Evolutionary conservation across 2,329 filamentous ascomycete species (phyloP).

Genomic region (Fusarium vanettenii): DNA sequence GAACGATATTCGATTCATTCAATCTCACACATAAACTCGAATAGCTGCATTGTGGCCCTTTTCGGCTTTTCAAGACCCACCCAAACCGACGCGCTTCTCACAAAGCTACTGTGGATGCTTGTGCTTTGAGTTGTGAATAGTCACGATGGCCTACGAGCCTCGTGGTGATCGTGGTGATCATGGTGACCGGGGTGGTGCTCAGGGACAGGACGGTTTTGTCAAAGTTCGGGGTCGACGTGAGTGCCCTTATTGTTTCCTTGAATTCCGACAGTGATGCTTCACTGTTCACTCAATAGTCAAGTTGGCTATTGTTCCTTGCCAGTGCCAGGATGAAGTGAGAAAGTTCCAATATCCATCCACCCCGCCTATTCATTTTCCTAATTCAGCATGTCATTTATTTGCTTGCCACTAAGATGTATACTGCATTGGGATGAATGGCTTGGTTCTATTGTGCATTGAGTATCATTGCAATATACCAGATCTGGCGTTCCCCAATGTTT

Average conservation of each 20-base stretch:
- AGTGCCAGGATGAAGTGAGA: slow-evolving; percentile 24
- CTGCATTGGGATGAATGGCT: background rate
- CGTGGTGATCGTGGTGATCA: slow-evolving; percentile 63
- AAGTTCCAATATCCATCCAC: background rate
- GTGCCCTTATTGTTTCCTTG: slow-evolving; percentile 43
- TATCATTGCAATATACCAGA: background rate
- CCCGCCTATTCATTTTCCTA: background rate
- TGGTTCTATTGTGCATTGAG: background rate
- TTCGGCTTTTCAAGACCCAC: slow-evolving; percentile 21
- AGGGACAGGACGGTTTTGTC: slow-evolving; percentile 57
- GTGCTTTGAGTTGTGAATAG: slow-evolving; percentile 33
- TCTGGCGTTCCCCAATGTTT: background rate
- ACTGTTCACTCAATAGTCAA: background rate
- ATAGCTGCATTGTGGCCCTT: slow-evolving; percentile 3
- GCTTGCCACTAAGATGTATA: background rate
- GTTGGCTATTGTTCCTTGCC: slow-evolving; percentile 3
- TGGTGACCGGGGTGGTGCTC: slow-evolving; percentile 53
- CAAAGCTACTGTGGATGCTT: slow-evolving; percentile 39
- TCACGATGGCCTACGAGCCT: slow-evolving; percentile 65
- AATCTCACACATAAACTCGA: background rate
- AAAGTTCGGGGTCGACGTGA: slow-evolving; percentile 65
- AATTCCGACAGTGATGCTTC: slow-evolving; percentile 3
- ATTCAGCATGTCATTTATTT: background rate
- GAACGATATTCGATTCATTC: background rate
- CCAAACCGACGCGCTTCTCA: slow-evolving; percentile 35